Conservation (phyloP, 257 asterid species). For the Solanum sejunctum region DNA sequence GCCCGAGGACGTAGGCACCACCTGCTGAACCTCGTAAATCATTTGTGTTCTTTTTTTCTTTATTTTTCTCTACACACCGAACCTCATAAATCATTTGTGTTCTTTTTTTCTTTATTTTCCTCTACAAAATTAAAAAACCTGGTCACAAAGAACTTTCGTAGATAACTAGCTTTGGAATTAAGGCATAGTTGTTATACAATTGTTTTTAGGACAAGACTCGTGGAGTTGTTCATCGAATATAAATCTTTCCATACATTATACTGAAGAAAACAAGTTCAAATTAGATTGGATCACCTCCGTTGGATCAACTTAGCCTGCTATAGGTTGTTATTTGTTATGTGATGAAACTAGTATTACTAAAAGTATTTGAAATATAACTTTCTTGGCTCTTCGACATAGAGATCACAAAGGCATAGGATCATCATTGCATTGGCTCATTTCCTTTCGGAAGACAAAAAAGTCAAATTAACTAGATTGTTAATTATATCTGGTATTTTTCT, state of each 20-base stretch:
- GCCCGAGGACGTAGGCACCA: too few species aligned
- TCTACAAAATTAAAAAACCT: neutral
- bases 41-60: too few species aligned
- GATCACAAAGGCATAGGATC: neutral
- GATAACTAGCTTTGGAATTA: neutral
- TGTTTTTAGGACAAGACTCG: neutral
- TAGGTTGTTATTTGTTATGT: neutral
- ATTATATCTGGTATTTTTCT: neutral
- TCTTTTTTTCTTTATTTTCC: too few species aligned
- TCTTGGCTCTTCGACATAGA: neutral
- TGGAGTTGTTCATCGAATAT: neutral
- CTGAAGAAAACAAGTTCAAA: neutral
- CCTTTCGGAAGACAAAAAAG: neutral
- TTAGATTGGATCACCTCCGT: neutral
- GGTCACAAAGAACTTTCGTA: neutral
- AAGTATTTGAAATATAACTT: neutral
- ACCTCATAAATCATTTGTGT: too few species aligned
- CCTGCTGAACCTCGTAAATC: too few species aligned
- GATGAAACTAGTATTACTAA: neutral
- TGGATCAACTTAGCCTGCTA: neutral
- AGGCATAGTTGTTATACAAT: neutral
- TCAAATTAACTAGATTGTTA: neutral
- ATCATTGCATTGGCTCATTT: neutral
- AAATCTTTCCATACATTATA: neutral
- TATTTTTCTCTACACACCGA: too few species aligned